phyloP scores from a whole-genome alignment of 768 basidiomycete species.

The Trametes villosa region DNA sequence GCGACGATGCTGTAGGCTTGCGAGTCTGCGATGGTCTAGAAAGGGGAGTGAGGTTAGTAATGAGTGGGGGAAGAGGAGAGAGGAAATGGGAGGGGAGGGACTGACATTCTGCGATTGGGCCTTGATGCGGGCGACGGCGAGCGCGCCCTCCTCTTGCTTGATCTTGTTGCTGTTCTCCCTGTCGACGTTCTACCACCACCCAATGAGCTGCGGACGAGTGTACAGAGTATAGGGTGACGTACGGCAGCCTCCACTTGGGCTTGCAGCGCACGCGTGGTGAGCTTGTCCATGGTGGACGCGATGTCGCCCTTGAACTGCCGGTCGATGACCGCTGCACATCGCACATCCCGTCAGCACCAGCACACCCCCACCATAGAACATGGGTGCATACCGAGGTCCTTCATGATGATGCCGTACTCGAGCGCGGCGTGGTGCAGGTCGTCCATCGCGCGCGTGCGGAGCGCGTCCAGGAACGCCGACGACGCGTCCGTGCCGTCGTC shows the following conservation, averaged over 20 bases:
- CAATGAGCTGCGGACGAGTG: not conserved
- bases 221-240: constrained; percentile 29
- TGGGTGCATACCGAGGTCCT: constrained; percentile 64
- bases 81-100: not conserved
- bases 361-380: no score
- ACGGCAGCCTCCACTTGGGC: constrained; percentile 88
- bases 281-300: constrained; percentile 82
- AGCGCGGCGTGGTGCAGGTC: constrained; percentile 81
- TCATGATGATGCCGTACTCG: constrained; percentile 83
- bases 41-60: not conserved
- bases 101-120: constrained; percentile 60
- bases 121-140: constrained; percentile 78
- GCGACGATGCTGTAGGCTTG: constrained; percentile 77
- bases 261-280: constrained; percentile 82
- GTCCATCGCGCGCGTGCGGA: constrained; percentile 84
- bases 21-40: constrained; percentile 69
- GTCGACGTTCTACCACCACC: constrained; percentile 68
- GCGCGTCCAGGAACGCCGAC: constrained; percentile 80
- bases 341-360: not conserved
- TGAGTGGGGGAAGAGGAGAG: not conserved
- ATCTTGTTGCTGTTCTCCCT: constrained; percentile 87
- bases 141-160: constrained; percentile 81
- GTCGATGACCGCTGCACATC: constrained; percentile 72
- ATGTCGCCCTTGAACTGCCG: constrained; percentile 90
- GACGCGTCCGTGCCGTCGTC: constrained; percentile 72